A percentile compares a stretch with the other conserved stretches of the same genome.
Conservation (phyloP, 257 asterid genomes). For the Ilex asprella region DNA sequence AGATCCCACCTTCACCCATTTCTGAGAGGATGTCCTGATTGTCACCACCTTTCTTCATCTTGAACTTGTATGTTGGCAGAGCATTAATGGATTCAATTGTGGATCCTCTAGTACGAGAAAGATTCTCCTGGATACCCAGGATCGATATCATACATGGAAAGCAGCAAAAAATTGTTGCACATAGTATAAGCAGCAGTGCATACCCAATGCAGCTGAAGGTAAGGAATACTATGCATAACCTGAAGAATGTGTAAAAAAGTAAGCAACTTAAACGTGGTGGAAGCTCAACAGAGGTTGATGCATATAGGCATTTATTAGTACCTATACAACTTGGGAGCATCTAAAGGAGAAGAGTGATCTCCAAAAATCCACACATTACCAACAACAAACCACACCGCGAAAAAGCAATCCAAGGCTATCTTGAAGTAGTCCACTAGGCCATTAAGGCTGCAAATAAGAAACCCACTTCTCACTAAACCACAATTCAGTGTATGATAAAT, state of each 20-base stretch:
- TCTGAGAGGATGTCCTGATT: neutral
- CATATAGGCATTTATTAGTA: neutral
- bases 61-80: constrained; percentile 1
- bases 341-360: neutral
- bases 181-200: neutral
- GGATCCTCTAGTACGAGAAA: neutral
- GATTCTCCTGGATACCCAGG: neutral
- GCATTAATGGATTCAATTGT: neutral
- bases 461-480: neutral
- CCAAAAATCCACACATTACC: constrained; percentile 1
- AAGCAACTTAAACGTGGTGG: no score
- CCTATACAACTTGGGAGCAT: neutral
- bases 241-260: neutral
- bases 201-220: constrained; percentile 1
- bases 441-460: neutral
- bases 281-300: no score
- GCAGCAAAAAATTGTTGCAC: constrained; percentile 1
- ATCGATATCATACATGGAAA: neutral
- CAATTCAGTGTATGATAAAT: no score
- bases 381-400: neutral
- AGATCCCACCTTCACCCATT: neutral
- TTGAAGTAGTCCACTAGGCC: neutral
- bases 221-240: neutral
- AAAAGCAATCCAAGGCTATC: constrained; percentile 1
- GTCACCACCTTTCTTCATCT: neutral